Percentiles rank a stretch among this genome's conserved stretches.
These are phyloP conservation scores for Erythrobasidium hasegawianum DNA, from an alignment of 1,284 basidiomycete genomes.

Conservation along the genomic window DNA sequence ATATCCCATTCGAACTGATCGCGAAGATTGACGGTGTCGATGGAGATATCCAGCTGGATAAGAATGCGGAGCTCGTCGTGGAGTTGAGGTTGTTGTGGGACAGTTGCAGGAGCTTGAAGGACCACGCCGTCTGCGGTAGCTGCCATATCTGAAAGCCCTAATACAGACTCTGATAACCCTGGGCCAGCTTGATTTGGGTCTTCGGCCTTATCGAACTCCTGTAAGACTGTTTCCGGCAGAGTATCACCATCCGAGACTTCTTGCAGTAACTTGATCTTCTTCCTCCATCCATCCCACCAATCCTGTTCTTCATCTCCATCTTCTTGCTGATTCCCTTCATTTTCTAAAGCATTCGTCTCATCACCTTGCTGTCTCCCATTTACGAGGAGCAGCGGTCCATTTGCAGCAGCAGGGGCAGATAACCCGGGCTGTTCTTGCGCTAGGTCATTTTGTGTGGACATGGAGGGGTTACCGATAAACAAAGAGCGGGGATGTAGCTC, in stretches of 20 bases:
- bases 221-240: slow-evolving; percentile 6
- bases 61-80: slow-evolving; percentile 41
- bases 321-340: slow-evolving; percentile 1
- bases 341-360: slow-evolving; percentile 29
- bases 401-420: not conserved
- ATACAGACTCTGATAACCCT: slow-evolving; percentile 36
- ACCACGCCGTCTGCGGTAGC: not conserved
- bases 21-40: slow-evolving; percentile 85
- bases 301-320: slow-evolving; percentile 62
- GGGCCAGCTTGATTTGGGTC: slow-evolving; percentile 20
- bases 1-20: slow-evolving; percentile 99
- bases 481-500: slow-evolving; percentile 37
- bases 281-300: slow-evolving; percentile 57
- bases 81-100: not conserved
- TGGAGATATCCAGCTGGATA: slow-evolving; percentile 83
- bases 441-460: slow-evolving; percentile 36
- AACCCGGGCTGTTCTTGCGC: not conserved
- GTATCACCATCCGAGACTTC: slow-evolving; percentile 6
- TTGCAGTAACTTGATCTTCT: slow-evolving; percentile 26
- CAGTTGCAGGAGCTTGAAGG: not conserved
- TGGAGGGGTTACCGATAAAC: slow-evolving; percentile 30
- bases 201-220: not conserved
- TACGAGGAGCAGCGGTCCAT: not conserved
- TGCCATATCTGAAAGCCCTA: not conserved
- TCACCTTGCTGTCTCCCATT: slow-evolving; percentile 34